Conservation (phyloP, 768 basidiomycete genomes). For the Naematelia encephala region DNA sequence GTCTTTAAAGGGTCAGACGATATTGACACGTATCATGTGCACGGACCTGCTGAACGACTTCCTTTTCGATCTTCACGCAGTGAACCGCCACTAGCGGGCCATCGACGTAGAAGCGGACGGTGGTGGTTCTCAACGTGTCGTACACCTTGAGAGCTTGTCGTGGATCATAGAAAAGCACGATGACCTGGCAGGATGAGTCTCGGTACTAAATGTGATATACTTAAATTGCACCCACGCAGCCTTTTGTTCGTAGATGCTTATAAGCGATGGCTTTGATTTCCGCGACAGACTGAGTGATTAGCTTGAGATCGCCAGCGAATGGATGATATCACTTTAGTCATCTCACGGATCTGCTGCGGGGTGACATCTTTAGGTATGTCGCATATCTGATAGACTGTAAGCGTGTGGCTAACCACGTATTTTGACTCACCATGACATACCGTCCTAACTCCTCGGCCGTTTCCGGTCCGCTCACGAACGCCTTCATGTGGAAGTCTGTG, state of each 20-base stretch:
- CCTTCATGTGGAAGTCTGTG: neutral
- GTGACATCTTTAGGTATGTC: slow-evolving; percentile 17
- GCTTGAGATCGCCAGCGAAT: neutral
- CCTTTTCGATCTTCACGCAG: slow-evolving; percentile 30
- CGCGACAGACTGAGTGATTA: slow-evolving; percentile 69
- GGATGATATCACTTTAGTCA: slow-evolving; percentile 12
- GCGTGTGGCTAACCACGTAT: neutral
- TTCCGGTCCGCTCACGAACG: slow-evolving; percentile 1
- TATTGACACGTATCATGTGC: neutral
- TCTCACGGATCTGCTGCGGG: slow-evolving; percentile 4
- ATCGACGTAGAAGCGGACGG: slow-evolving; percentile 13
- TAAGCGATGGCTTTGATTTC: slow-evolving; percentile 72
- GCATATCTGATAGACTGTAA: slow-evolving; percentile 14
- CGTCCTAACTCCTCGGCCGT: slow-evolving; percentile 24
- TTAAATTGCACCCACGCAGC: slow-evolving; percentile 17
- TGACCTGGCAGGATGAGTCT: slow-evolving; percentile 19
- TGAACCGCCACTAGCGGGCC: slow-evolving; percentile 15
- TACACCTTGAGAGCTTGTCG: slow-evolving; percentile 30
- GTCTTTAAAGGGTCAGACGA: neutral
- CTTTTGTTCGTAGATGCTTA: slow-evolving; percentile 53
- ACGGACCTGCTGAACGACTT: slow-evolving; percentile 29
- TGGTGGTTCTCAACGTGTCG: slow-evolving; percentile 9
- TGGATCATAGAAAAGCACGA: slow-evolving; percentile 37
- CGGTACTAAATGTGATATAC: neutral
- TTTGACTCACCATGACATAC: slow-evolving; percentile 26